Conservation (phyloP, 2,329 filamentous ascomycete species). For the Xylariaceae sp. region DNA sequence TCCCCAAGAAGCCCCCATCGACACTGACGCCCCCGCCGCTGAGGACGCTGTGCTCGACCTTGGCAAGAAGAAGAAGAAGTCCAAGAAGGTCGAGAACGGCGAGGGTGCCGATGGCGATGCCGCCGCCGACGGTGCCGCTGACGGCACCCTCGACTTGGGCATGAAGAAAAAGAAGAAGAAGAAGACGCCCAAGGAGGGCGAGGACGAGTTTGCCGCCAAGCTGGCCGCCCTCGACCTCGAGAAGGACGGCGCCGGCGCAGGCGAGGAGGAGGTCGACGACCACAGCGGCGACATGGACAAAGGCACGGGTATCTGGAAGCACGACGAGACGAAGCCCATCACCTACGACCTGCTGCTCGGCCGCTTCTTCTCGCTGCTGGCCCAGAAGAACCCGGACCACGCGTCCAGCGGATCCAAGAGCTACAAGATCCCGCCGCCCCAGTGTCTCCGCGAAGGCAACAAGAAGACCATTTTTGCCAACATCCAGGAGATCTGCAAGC, state of each 20-base stretch:
- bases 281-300: conserved; percentile 70
- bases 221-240: conserved; percentile 56
- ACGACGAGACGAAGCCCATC: conserved; percentile 71
- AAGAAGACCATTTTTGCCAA: conserved; percentile 99
- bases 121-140: conserved; percentile 47
- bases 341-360: conserved; percentile 77
- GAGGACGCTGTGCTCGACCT: conserved; percentile 57
- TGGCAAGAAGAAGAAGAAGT: conserved; percentile 57
- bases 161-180: conserved; percentile 77
- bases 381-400: conserved; percentile 95
- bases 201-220: conserved; percentile 49
- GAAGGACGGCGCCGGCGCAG: conserved; percentile 38
- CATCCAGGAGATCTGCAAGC: conserved; percentile 96
- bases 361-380: conserved; percentile 90
- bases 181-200: conserved; percentile 35
- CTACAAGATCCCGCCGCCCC: conserved; percentile 98
- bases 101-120: conserved; percentile 42
- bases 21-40: conserved; percentile 24
- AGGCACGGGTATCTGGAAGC: conserved; percentile 85
- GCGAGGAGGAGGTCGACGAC: conserved; percentile 42
- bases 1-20: conserved; percentile 32
- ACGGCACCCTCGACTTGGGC: conserved; percentile 52
- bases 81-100: conserved; percentile 45
- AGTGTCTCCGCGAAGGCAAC: conserved; percentile 99
- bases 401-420: conserved; percentile 81